A percentile compares a stretch with the other conserved stretches of the same genome.
Conservation (phyloP, 2,329 filamentous ascomycete genomes). For the Penicillium sp. region DNA sequence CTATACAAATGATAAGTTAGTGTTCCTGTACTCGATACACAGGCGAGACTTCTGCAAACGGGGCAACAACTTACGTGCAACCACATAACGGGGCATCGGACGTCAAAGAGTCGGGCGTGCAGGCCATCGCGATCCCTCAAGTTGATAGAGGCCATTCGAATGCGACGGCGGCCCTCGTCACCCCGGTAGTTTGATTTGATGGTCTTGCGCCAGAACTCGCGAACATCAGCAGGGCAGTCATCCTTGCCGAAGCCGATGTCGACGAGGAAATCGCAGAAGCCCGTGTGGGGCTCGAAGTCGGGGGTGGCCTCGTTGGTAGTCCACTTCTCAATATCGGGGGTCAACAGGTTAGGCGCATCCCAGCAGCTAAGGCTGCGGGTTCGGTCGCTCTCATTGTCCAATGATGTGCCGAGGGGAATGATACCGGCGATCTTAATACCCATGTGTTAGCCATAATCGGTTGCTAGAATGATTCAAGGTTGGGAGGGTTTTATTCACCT, state of each 20-base stretch:
- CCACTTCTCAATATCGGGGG: slow-evolving; percentile 38
- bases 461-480: not conserved
- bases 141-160: slow-evolving; percentile 49
- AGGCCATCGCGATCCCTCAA: slow-evolving; percentile 48
- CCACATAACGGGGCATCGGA: slow-evolving; percentile 33
- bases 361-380: slow-evolving; percentile 48
- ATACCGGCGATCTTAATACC: slow-evolving; percentile 46
- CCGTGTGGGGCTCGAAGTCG: slow-evolving; percentile 40
- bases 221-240: slow-evolving; percentile 32
- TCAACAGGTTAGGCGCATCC: slow-evolving; percentile 38
- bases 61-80: not conserved
- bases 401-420: slow-evolving; percentile 51
- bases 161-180: slow-evolving; percentile 46
- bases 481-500: slow-evolving; percentile 28
- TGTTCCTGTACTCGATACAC: not conserved
- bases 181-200: slow-evolving; percentile 47
- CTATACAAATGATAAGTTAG: not conserved
- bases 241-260: slow-evolving; percentile 44
- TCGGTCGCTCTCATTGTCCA: slow-evolving; percentile 48
- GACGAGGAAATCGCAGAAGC: slow-evolving; percentile 46
- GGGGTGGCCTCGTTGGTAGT: slow-evolving; percentile 37
- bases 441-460: not conserved
- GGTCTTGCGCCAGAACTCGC: slow-evolving; percentile 44
- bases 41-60: not conserved
- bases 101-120: slow-evolving; percentile 43